Base-by-base conservation (phyloP, 2,329 filamentous ascomycete species). In the Penicillium sp. region DNA sequence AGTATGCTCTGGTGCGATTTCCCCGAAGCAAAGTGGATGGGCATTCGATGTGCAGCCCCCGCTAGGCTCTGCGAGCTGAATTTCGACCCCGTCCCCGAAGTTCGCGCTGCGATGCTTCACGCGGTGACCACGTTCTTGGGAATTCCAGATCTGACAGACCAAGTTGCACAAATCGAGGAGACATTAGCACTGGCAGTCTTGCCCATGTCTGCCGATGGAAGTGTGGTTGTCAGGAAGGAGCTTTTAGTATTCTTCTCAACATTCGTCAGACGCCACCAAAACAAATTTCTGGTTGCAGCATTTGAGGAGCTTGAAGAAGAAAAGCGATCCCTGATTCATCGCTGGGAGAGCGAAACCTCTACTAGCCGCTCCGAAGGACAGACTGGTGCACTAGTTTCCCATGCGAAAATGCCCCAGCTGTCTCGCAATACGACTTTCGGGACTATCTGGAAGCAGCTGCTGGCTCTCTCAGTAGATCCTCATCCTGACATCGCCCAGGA, bases 1-100 rank as follows among this genome's bases (percentile, higher is more conserved):
- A 96, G 93, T 72, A 93, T 97, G 79, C 82, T 99, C 23, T 97
- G 93, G 93, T 84, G 89, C 63, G 90, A 95, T 67, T 89, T 93
- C 52, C 87, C 92, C 1, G 92, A 97, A 71, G 93, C 93, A 0
- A 97, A 97, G 73, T 97, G 93, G 90, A 86, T 90, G 65, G 94
- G 91, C n/a, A 96, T 97, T 60, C 84, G 91, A 47, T 91, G 92
- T 70, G 88, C 89, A 64, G 94, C 93, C 1, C 92, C 93, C 55
- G 82, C 88, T 50, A 89, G 91, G 69, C 82, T 99, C 3, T 90
- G 90, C 49, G 86, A 87, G 59, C 82, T 97, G 37, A 88, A 89
- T 54, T 88, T 91, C 56, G 94, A 99, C 69, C 87, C 88, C 4
- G 92, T 92, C 47, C 92, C 92, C 33, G 94, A 99, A 77, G 94